A percentile compares a stretch with the other conserved stretches of the same genome.
phyloP scores from a whole-genome alignment of 257 asterid genomes.

The Datura wrightii region DNA sequence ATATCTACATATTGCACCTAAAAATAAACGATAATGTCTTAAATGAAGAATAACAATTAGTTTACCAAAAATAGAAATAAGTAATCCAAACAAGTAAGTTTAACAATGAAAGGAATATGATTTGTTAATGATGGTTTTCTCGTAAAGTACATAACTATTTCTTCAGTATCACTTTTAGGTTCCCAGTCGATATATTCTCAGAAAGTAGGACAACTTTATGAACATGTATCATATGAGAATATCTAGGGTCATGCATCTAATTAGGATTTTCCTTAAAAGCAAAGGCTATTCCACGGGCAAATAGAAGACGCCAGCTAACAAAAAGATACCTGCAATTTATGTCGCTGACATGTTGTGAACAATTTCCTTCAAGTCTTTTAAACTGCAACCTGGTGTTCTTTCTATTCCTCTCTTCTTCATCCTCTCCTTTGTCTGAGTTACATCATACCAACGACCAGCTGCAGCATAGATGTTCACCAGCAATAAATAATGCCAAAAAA shows the following conservation, averaged over 20 bases:
- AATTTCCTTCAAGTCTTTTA: conserved; percentile 64
- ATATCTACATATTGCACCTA: conserved; percentile 24
- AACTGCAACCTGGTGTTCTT: conserved; percentile 54
- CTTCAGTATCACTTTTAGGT: conserved; percentile 11
- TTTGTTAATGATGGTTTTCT: background rate
- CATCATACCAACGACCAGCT: conserved; percentile 77
- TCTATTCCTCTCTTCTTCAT: conserved; percentile 64
- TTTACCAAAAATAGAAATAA: background rate
- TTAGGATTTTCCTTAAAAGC: background rate
- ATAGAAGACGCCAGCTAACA: conserved; percentile 6
- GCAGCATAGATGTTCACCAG: conserved; percentile 69
- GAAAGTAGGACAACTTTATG: background rate
- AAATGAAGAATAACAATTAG: background rate
- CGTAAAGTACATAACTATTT: background rate
- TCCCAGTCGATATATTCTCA: background rate
- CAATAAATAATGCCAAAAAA: conserved; percentile 52
- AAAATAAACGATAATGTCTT: background rate
- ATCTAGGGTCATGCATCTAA: conserved; percentile 6
- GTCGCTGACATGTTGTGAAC: conserved; percentile 42
- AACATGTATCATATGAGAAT: background rate
- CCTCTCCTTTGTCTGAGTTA: conserved; percentile 51
- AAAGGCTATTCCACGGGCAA: background rate
- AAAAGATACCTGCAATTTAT: conserved; percentile 19
- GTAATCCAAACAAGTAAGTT: background rate
- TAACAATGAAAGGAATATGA: background rate